Percentiles rank a stretch among this genome's conserved stretches.
phyloP scores from a whole-genome alignment of 2,329 filamentous ascomycete genomes.

The Diaporthe amygdali region DNA sequence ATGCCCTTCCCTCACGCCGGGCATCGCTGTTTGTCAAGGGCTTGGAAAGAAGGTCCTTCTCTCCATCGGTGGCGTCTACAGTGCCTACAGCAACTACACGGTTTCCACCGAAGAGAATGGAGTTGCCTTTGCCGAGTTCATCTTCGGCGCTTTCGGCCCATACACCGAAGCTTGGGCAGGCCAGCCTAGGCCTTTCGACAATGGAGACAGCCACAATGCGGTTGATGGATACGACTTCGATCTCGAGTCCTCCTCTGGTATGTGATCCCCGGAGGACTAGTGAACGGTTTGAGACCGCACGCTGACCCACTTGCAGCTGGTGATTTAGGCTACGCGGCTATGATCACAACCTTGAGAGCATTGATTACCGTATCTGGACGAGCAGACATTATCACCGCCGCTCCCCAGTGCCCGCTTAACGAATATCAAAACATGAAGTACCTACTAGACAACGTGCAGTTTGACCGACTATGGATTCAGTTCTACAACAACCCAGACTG shows the following conservation, averaged over 20 bases:
- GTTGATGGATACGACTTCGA: conserved; percentile 61
- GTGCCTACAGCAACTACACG: conserved; percentile 36
- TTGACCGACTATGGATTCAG: conserved; percentile 50
- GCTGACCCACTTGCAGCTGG: conserved; percentile 26
- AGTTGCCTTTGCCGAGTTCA: conserved; percentile 41
- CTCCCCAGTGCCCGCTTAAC: conserved; percentile 49
- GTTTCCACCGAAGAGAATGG: conserved; percentile 36
- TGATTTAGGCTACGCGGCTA: conserved; percentile 33
- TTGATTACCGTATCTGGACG: conserved; percentile 22
- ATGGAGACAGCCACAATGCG: conserved; percentile 36
- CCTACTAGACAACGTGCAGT: conserved; percentile 44
- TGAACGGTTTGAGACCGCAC: background rate
- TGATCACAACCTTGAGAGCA: conserved; percentile 33
- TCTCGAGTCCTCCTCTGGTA: conserved; percentile 43
- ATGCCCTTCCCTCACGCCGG: conserved; percentile 39
- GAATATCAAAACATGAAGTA: conserved; percentile 46
- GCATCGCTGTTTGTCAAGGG: conserved; percentile 56
- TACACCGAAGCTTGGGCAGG: conserved; percentile 29
- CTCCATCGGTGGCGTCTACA: conserved; percentile 62
- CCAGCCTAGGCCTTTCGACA: conserved; percentile 50
- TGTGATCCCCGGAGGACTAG: background rate
- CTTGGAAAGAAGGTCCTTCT: conserved; percentile 66
- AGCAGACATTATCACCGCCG: conserved; percentile 37
- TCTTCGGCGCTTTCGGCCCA: conserved; percentile 45
- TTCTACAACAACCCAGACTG: conserved; percentile 54